Base-by-base conservation (phyloP, 1,284 basidiomycete genomes). In the Apiotrichum laibachii region DNA sequence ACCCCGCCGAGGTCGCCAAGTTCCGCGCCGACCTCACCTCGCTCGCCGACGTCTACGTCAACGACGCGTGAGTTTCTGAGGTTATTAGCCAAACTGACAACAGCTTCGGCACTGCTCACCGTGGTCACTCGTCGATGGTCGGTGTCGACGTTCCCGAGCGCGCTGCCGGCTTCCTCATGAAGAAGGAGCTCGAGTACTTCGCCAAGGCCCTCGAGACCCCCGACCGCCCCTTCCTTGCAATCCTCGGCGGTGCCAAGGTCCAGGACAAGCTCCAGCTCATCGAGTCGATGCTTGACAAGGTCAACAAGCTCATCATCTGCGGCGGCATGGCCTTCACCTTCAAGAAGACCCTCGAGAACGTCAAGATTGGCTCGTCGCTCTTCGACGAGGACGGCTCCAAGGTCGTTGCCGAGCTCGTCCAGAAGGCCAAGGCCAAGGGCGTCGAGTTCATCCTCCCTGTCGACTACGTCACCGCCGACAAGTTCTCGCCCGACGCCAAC, bases 261-360 rank as follows among this genome's bases (percentile, higher is more conserved):
- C 95, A 93, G 39, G 95, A 99, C 82, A 99, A 99, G 83, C 97
- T 99, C 71, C 91, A 94, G 79, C 83, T 99, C 61, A 99, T 99
- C 76, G 95, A 99, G 75, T 97, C 97, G 82, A 90, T 99, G 90
- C 85, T 99, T 65, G 94, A 98, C 83, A 96, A 98, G 86, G 93
- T 99, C 80, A 84, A 99, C 82, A 90, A 89, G 55, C 82, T 99
- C 67, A 98, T 99, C 80, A 91, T 99, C 71, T 91, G 92, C 70
- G 96, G 96, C 75, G 95, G 95, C 50, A 99, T 99, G 95, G 91
- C 92, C 50, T 99, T 97, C 81, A 99, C 95, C 63, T 99, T 99
- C 85, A 95, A 96, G 82, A 99, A 98, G 84, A 89, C 87, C 9
- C 83, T 97, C 55, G 84, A 97, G 63, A 84, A 85, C 66, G 84